A percentile compares a stretch with the other conserved stretches of the same genome.
phyloP scores from a whole-genome alignment of 225 moss, liverwort and hornwort species.

The Anthoceros angustus region DNA sequence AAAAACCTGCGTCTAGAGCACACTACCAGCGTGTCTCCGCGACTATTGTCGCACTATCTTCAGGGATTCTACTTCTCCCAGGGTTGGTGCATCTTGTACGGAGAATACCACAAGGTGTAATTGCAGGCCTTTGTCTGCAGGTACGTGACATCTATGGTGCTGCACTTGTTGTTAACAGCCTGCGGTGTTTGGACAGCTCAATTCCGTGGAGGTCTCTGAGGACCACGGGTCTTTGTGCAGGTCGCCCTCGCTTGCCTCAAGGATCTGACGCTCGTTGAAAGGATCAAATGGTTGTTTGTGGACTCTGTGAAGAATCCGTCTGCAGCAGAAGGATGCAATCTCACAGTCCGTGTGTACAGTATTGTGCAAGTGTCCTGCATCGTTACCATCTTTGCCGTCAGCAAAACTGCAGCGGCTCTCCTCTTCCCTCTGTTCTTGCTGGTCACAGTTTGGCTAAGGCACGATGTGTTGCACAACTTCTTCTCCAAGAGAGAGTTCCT shows the following conservation, averaged over 20 bases:
- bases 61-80: not conserved
- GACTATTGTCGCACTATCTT: not conserved
- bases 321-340: not conserved
- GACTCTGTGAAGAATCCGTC: not conserved
- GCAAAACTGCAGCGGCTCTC: not conserved
- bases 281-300: not conserved
- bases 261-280: not conserved
- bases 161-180: no score
- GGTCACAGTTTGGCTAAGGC: not conserved
- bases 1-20: not conserved
- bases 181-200: no score
- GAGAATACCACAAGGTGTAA: not conserved
- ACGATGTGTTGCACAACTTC: not conserved
- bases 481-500: constrained; percentile 1
- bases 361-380: not conserved
- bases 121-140: not conserved
- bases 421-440: constrained; percentile 1
- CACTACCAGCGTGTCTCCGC: not conserved
- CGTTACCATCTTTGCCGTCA: not conserved
- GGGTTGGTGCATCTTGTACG: not conserved
- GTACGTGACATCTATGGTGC: not conserved
- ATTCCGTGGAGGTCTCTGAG: not conserved
- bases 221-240: not conserved
- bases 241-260: not conserved
- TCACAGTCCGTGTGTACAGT: not conserved